Evolutionary conservation across 2,329 filamentous ascomycete genomes (phyloP), one percentile per base, ranked within the genome.

Genomic region (Coniella vitis): DNA sequence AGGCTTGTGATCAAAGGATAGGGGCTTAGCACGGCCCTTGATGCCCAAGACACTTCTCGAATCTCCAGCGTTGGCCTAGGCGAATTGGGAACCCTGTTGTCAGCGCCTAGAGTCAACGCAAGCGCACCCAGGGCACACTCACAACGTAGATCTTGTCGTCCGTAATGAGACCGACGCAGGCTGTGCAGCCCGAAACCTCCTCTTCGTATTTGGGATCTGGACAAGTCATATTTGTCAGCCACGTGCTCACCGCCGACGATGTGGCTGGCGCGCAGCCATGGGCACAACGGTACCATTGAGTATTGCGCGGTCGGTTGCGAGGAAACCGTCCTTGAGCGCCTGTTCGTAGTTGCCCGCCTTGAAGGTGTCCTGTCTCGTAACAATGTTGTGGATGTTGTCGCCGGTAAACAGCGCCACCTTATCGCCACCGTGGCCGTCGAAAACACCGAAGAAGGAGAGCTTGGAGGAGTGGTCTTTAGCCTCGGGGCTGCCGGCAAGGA

Each of bases 1-100:
- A 37, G 93, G 93, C 73, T 98, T 98, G 76, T 98, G 93, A 67
- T 98, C 93, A 65, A 95, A 95, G n/a, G 93, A 98, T 53, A 98
- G 77, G 45, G 93, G 93, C 74, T 97, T 98, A 58, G 93, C 93
- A 61, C 93, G 82, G 57, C 93, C 93, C 74, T 97, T 98, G 63
- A 98, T 89, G 60, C 93, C 93, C 57, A 98, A 72, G 21, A 98
- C 93, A 63, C 86, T 88, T 74, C 93, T 83, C 55, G 93, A 98
- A 68, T 98, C 93, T 64, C 93, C 93, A 55, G 93, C 89, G 66
- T 98, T 98, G 62, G 89, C 93, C 93, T 98, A 59, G 47, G 48
- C 47, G 46, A 62, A 64, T 54, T 63, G 47, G 62, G 64, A 54
- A 62, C n/a, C 16, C 61, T 48, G 55, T 44, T 47, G 16, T 52